phyloP scores from a whole-genome alignment of 2,329 filamentous ascomycete genomes.

The Paramyrothecium roridum region DNA sequence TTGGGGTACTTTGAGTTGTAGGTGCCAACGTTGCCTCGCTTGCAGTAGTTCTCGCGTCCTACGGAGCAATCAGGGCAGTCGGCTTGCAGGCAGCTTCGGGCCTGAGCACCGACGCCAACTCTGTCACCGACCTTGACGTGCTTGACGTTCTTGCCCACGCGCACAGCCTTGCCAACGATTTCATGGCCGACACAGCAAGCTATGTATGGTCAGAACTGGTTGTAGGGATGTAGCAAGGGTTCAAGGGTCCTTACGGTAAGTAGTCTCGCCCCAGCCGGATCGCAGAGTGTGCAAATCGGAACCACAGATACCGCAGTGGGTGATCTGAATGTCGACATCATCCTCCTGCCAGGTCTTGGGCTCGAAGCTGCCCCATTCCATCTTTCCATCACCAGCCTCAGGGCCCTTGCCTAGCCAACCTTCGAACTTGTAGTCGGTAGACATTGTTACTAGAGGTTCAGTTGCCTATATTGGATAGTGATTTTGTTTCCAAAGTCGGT shows the following conservation, averaged over 20 bases:
- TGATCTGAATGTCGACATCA: conserved; percentile 59
- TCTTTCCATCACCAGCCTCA: conserved; percentile 39
- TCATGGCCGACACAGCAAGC: conserved; percentile 59
- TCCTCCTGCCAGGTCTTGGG: conserved; percentile 60
- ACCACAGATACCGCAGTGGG: conserved; percentile 62
- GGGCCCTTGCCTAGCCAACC: conserved; percentile 42
- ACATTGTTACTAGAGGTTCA: conserved; percentile 14
- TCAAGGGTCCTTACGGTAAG: conserved; percentile 26
- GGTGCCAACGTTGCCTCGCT: conserved; percentile 36
- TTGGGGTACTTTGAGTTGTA: conserved; percentile 49
- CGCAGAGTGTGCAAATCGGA: conserved; percentile 54
- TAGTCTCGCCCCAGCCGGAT: conserved; percentile 41
- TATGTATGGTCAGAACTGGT: conserved; percentile 10
- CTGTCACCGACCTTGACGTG: conserved; percentile 56
- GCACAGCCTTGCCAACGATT: conserved; percentile 55
- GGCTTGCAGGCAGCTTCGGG: conserved; percentile 43
- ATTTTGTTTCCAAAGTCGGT: too few species aligned
- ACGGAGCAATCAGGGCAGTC: conserved; percentile 34
- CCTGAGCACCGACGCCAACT: conserved; percentile 59
- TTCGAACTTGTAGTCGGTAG: conserved; percentile 39
- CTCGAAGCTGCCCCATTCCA: conserved; percentile 49
- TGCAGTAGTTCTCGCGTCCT: conserved; percentile 38
- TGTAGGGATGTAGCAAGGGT: conserved; percentile 4
- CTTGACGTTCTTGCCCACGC: conserved; percentile 42
- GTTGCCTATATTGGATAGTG: background rate